Conservation (phyloP, 768 basidiomycete species). For the Cyclocybe aegerita region DNA sequence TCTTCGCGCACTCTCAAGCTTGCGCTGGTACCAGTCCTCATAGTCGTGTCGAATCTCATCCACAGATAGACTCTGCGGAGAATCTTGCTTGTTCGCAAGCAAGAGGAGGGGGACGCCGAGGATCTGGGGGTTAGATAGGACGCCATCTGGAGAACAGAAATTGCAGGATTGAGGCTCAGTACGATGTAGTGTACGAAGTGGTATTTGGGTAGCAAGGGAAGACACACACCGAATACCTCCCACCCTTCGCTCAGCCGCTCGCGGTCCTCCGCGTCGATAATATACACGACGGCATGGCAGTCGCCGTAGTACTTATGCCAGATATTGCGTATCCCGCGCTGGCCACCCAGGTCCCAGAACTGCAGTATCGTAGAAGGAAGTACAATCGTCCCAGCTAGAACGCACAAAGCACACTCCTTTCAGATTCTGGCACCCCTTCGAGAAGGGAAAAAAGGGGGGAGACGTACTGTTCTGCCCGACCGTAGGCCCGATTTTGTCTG, state of each 20-base stretch:
- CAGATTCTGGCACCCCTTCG: too few relatives aligned
- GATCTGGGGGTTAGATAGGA: constrained; percentile 87
- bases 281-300: constrained; percentile 95
- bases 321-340: constrained; percentile 89
- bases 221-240: constrained; percentile 88
- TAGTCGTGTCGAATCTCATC: constrained; percentile 90
- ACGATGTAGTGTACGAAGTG: too few relatives aligned
- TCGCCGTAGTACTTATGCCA: constrained; percentile 96
- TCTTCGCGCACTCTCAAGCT: constrained; percentile 66
- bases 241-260: constrained; percentile 91
- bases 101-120: constrained; percentile 88
- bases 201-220: too few relatives aligned
- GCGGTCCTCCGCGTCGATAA: constrained; percentile 90
- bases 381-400: constrained; percentile 84
- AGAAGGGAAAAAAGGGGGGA: background rate
- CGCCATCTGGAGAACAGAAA: constrained; percentile 63
- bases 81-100: constrained; percentile 96
- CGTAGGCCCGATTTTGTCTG: constrained; percentile 94
- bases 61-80: constrained; percentile 74
- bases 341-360: constrained; percentile 97
- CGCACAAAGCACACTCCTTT: background rate
- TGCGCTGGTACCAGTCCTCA: constrained; percentile 81
- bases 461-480: constrained; percentile 95
- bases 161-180: too few relatives aligned
- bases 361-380: constrained; percentile 92